A percentile compares a stretch with the other conserved stretches of the same genome.
Conservation (phyloP, 1,284 basidiomycete genomes). For the Marasmius sp. region DNA sequence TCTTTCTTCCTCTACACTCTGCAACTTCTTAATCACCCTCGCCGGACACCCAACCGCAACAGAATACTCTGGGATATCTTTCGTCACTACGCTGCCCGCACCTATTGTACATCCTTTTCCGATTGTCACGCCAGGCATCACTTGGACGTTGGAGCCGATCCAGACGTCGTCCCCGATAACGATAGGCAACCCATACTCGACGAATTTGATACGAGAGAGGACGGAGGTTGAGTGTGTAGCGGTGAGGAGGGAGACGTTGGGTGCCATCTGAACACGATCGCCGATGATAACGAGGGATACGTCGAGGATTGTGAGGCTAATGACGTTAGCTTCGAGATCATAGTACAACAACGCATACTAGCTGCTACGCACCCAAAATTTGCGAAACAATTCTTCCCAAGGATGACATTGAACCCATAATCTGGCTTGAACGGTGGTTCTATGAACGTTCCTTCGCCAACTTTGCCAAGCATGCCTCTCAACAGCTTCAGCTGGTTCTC, state of each 20-base stretch:
- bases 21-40: constrained; percentile 6
- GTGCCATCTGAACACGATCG: constrained; percentile 15
- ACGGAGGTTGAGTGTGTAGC: constrained; percentile 13
- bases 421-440: background rate
- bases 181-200: constrained; percentile 10
- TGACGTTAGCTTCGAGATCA: too few species aligned
- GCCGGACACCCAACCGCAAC: constrained; percentile 15
- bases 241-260: constrained; percentile 17
- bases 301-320: constrained; percentile 13
- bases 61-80: constrained; percentile 11
- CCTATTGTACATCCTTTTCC: constrained; percentile 20
- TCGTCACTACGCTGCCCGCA: constrained; percentile 20
- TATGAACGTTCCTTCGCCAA: background rate
- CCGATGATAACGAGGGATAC: constrained; percentile 17
- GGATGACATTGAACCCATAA: background rate
- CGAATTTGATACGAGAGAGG: constrained; percentile 9
- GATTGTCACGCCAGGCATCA: constrained; percentile 20
- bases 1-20: background rate
- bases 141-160: constrained; percentile 18
- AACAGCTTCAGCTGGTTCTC: background rate
- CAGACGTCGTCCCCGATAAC: constrained; percentile 20
- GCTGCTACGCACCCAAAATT: background rate
- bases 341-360: background rate
- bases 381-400: background rate
- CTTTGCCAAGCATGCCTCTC: background rate